phyloP scores from a whole-genome alignment of 305 asterid genomes.

The Rubia peregrina region DNA sequence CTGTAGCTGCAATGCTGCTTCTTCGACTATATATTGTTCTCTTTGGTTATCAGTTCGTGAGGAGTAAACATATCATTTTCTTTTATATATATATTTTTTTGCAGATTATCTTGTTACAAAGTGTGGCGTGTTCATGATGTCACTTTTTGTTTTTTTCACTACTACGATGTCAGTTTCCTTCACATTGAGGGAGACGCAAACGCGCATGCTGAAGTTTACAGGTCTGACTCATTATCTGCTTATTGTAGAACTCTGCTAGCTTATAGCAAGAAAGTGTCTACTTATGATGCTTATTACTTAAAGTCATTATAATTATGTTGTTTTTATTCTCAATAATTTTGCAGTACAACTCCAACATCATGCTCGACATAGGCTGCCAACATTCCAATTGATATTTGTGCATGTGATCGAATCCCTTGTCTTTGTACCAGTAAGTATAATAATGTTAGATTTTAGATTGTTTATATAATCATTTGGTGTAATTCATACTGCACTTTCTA shows the following conservation, averaged over 20 bases:
- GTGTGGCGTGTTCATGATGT: conserved; percentile 97
- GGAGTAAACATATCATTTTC: too few species aligned
- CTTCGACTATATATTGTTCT: too few species aligned
- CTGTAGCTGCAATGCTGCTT: too few species aligned
- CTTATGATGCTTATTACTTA: not conserved
- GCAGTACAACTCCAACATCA: conserved; percentile 99
- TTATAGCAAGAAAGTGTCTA: not conserved
- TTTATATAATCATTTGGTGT: conserved; percentile 9
- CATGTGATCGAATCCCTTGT: conserved; percentile 98
- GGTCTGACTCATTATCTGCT: conserved; percentile 32
- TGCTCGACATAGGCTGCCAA: conserved; percentile 98
- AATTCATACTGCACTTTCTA: conserved; percentile 15
- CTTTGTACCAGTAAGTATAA: conserved; percentile 80
- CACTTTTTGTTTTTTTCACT: conserved; percentile 98
- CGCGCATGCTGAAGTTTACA: conserved; percentile 99
- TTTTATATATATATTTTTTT: conserved; percentile 17
- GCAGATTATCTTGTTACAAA: conserved; percentile 97
- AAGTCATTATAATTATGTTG: not conserved
- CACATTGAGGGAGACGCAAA: conserved; percentile 96
- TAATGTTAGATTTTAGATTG: conserved; percentile 12
- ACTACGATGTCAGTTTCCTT: conserved; percentile 99
- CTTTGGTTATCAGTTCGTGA: too few species aligned
- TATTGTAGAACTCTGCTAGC: not conserved
- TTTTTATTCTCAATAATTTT: conserved; percentile 12
- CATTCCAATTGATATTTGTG: conserved; percentile 95